Evolutionary conservation across 2,329 filamentous ascomycete genomes (phyloP).

Genomic region (Fusarium foetens): DNA sequence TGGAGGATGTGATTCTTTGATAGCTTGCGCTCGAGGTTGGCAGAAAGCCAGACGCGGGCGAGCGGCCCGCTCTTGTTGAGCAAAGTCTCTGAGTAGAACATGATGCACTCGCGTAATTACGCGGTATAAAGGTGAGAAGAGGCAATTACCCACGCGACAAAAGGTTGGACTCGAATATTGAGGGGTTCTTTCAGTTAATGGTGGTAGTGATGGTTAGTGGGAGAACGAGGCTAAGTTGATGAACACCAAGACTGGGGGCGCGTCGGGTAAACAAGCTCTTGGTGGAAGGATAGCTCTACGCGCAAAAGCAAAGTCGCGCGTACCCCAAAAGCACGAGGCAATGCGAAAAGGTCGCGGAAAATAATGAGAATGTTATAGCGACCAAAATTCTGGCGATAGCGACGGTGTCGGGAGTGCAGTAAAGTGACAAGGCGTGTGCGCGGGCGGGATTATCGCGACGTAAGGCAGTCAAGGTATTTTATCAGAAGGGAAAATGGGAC

Average conservation of each 20-base stretch:
- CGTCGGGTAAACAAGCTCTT: conserved; percentile 50
- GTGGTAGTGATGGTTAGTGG: conserved; percentile 21
- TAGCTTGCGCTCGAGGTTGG: conserved; percentile 97
- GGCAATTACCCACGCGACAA: conserved; percentile 15
- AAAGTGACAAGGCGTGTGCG: conserved; percentile 39
- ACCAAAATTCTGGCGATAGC: conserved; percentile 38
- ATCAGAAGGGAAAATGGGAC: conserved; percentile 46
- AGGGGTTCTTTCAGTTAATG: conserved; percentile 14
- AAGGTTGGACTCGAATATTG: conserved; percentile 13
- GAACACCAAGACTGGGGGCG: conserved; percentile 49
- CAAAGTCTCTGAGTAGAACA: conserved; percentile 98
- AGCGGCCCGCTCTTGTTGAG: conserved; percentile 96
- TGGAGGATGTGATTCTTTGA: conserved; percentile 96
- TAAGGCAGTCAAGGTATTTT: conserved; percentile 36
- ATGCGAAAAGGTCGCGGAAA: conserved; percentile 38
- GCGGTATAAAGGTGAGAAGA: conserved; percentile 44
- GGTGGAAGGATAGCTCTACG: conserved; percentile 46
- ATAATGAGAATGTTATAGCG: conserved; percentile 37
- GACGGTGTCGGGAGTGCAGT: conserved; percentile 39
- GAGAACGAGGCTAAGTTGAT: conserved; percentile 43
- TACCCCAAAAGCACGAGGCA: conserved; percentile 47
- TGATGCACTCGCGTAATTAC: conserved; percentile 58
- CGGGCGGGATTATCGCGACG: conserved; percentile 40
- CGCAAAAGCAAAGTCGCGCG: conserved; percentile 45
- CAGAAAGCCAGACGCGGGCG: conserved; percentile 97